These are phyloP conservation scores for Aotearoamyces nothofagi DNA, from an alignment of 2,329 filamentous ascomycete genomes.

Conservation along the genomic window DNA sequence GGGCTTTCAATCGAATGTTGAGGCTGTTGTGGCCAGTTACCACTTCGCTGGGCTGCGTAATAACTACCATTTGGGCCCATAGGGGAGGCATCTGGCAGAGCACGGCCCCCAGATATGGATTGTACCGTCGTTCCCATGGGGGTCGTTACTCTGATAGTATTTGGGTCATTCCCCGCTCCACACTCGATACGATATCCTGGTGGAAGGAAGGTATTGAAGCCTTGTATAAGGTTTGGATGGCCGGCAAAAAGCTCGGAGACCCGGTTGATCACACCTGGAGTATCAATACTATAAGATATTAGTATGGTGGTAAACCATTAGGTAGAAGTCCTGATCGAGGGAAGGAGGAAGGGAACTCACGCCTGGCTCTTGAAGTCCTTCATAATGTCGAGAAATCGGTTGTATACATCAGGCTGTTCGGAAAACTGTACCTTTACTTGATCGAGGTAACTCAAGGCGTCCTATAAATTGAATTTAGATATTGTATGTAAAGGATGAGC, in stretches of 20 bases:
- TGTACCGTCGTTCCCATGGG: slow-evolving; percentile 95
- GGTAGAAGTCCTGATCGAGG: slow-evolving; percentile 1
- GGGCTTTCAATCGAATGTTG: slow-evolving; percentile 49
- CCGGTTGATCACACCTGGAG: slow-evolving; percentile 89
- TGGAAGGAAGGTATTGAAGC: slow-evolving; percentile 95
- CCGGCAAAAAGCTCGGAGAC: slow-evolving; percentile 93
- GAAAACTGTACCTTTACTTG: slow-evolving; percentile 98
- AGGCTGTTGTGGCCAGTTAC: slow-evolving; percentile 37
- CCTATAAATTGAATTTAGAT: slow-evolving; percentile 26
- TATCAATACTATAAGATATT: slow-evolving; percentile 61
- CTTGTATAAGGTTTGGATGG: slow-evolving; percentile 88
- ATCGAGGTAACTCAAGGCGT: slow-evolving; percentile 88
- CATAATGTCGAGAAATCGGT: slow-evolving; percentile 96
- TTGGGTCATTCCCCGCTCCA: slow-evolving; percentile 82
- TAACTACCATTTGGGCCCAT: slow-evolving; percentile 20
- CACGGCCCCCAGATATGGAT: slow-evolving; percentile 49
- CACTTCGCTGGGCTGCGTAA: slow-evolving; percentile 20
- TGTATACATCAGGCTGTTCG: slow-evolving; percentile 94
- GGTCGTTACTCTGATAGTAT: slow-evolving; percentile 91
- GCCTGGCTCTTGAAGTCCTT: slow-evolving; percentile 99
- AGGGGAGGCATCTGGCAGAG: slow-evolving; percentile 22
- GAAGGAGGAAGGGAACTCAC: slow-evolving; percentile 40
- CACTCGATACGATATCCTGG: slow-evolving; percentile 96
- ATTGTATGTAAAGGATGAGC: too few relatives aligned
- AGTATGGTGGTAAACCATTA: slow-evolving; percentile 5